A percentile compares a stretch with the other conserved stretches of the same genome.
These are phyloP conservation scores for Eleusine indica DNA, from an alignment of 176 grass and related monocot species.

Conservation along the genomic window DNA sequence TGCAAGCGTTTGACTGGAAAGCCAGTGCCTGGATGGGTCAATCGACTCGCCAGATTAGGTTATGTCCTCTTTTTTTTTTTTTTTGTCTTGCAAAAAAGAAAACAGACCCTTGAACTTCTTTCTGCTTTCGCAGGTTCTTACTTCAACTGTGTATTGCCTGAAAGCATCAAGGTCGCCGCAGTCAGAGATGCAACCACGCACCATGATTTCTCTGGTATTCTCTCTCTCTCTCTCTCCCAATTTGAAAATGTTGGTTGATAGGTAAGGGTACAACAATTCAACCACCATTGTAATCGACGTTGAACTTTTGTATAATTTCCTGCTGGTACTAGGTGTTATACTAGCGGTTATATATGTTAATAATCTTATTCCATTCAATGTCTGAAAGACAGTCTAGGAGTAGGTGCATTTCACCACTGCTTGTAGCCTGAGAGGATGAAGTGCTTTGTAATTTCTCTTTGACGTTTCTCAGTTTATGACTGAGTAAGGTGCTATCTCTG, in stretches of 20 bases:
- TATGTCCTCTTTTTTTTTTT: background rate
- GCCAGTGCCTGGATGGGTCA: slow-evolving; percentile 81
- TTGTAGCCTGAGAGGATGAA: background rate
- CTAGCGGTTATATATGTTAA: background rate
- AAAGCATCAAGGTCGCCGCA: slow-evolving; percentile 69
- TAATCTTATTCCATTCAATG: background rate
- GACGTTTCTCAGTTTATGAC: slow-evolving; percentile 5
- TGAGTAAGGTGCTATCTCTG: slow-evolving; percentile 27
- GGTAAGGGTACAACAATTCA: background rate
- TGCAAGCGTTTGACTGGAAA: slow-evolving; percentile 63
- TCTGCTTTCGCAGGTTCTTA: slow-evolving; percentile 65
- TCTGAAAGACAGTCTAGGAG: background rate
- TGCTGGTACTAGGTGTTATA: background rate
- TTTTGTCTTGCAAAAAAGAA: background rate
- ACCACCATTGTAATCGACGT: background rate
- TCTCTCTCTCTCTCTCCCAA: background rate
- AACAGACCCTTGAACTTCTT: slow-evolving; percentile 9
- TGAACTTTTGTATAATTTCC: background rate
- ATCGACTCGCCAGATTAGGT: slow-evolving; percentile 93
- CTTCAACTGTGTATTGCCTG: slow-evolving; percentile 84
- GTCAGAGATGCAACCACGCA: slow-evolving; percentile 59
- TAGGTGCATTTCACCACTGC: background rate
- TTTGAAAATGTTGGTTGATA: background rate
- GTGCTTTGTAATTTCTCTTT: background rate
- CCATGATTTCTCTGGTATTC: slow-evolving; percentile 62